phyloP scores from a whole-genome alignment of 331 rosid species.

The Quercus tomentella region DNA sequence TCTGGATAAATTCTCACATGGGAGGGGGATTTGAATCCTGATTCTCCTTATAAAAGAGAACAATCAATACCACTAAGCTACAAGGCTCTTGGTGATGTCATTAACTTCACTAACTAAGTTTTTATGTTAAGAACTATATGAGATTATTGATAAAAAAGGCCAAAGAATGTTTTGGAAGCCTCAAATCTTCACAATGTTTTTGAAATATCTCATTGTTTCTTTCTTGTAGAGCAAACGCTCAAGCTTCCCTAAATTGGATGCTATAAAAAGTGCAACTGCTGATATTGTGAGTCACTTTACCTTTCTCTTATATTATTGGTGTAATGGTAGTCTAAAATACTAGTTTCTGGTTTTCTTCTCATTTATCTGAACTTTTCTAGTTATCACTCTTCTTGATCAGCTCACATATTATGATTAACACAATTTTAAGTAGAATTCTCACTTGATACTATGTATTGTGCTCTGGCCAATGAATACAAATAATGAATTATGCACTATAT shows the following conservation, averaged over 20 bases:
- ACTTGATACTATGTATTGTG: background rate
- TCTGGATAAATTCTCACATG: too few species aligned
- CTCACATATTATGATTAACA: background rate
- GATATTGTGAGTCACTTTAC: constrained; percentile 71
- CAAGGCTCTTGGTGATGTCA: too few species aligned
- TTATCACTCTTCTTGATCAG: background rate
- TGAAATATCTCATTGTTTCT: background rate
- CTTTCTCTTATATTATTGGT: background rate
- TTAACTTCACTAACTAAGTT: background rate
- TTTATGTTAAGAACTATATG: background rate
- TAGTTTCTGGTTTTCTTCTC: background rate
- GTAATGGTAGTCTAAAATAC: background rate
- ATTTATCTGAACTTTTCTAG: background rate
- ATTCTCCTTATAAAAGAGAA: too few species aligned
- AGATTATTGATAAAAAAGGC: background rate
- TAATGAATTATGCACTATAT: background rate
- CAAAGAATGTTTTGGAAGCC: background rate
- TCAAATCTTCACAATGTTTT: background rate
- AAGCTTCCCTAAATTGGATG: constrained; percentile 80
- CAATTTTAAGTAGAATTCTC: background rate
- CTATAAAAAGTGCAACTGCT: constrained; percentile 80
- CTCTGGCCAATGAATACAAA: background rate
- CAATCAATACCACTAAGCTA: too few species aligned
- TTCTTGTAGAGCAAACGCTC: constrained; percentile 77
- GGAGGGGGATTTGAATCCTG: too few species aligned